Base-by-base conservation (phyloP, 441 rosid species). In the Melianthus villosus region DNA sequence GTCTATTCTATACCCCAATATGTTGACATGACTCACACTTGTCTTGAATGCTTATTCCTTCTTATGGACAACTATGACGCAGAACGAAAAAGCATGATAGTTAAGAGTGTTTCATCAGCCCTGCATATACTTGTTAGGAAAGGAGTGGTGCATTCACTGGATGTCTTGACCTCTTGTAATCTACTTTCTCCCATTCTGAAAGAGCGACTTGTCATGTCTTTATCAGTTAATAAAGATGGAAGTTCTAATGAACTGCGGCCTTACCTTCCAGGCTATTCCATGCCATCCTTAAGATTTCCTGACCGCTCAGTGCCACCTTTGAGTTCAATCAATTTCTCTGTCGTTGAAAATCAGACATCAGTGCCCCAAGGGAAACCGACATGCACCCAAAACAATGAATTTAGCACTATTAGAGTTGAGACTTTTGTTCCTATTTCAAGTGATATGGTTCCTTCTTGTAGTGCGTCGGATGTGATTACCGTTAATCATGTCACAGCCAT, bases 21-120 rank as follows among this genome's bases (percentile, higher is more conserved):
- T 32, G 51, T 64, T 10, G 75, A 60, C 38, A 67, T 83, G 18
- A 78, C 95, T 22, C 64, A 54, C 44, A 52, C 71, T 25, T 77
- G 78, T 42, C 81, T 87, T 38, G 97, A 83, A 7, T 78, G 70
- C 56, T 62, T 87, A 60, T 60, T 83, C 45, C 67, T 76, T 41
- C 73, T 87, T 25, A 67, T 48, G 26, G 93, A 87, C 25, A 74
- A 67, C 47, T 78, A 71, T 49, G 95, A 83, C 17, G 25, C 50
- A 30, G 76, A 67, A 19, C 69, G 7, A 4, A 58, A 38, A 15
- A 58, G 68, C 49, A 29, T 68, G 16, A 56, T 78, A 40, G 7
- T 25, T 7, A 64, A 49, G 46, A 75, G 95, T 40, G 63, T 87
- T 6, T 59, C 71, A 12, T 57, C 77, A 39, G 72, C 92, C 29